Percentiles rank a stretch among this genome's conserved stretches.
These are phyloP conservation scores for Casuarina glauca DNA, from an alignment of 306 rosid species.

Conservation along the genomic window DNA sequence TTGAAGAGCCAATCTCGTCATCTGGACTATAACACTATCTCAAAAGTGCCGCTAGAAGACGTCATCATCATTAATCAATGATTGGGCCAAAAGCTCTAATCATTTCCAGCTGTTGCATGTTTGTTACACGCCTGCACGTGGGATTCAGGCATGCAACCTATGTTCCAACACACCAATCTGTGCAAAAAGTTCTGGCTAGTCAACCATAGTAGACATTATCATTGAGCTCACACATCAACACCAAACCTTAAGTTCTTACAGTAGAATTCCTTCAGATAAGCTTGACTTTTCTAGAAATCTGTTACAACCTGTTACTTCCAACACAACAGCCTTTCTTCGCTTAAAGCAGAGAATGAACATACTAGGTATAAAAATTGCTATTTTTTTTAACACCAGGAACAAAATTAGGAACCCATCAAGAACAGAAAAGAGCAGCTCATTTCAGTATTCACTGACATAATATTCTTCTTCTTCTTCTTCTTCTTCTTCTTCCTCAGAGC, in stretches of 20 bases:
- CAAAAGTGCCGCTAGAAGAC: too few species aligned
- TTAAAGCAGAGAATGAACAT: background rate
- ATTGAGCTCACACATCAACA: background rate
- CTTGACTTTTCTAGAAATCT: background rate
- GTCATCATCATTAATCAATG: too few species aligned
- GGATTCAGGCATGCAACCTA: background rate
- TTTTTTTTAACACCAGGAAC: background rate
- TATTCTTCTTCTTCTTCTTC: slow-evolving; percentile 44
- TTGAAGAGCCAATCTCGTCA: too few species aligned
- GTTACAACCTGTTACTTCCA: background rate
- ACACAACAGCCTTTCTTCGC: background rate
- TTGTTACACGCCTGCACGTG: too few species aligned
- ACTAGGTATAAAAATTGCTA: background rate
- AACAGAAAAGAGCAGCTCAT: background rate
- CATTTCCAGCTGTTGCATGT: too few species aligned
- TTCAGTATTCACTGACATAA: slow-evolving; percentile 43
- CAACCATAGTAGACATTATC: background rate
- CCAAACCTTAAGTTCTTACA: background rate
- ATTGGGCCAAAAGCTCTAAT: too few species aligned
- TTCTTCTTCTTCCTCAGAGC: slow-evolving; percentile 23
- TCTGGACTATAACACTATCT: too few species aligned
- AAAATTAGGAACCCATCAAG: background rate
- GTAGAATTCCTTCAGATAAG: background rate
- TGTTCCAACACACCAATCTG: background rate
- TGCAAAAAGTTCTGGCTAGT: background rate